These are phyloP conservation scores for Jatropha multifida DNA, from an alignment of 441 rosid species.

Conservation along the genomic window DNA sequence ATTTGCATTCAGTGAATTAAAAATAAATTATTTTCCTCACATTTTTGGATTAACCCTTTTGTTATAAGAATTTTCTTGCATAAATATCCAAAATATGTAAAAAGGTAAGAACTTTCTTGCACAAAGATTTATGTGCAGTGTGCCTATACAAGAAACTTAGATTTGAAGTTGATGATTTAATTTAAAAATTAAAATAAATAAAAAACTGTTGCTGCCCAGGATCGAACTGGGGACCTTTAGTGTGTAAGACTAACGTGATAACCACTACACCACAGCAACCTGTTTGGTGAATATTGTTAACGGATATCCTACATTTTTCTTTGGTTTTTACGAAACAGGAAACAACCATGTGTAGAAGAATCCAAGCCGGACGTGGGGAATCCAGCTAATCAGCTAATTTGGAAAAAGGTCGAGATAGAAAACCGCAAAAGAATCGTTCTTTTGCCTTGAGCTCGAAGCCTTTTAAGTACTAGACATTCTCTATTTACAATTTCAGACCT, in stretches of 20 bases:
- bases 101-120: background rate
- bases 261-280: slow-evolving; percentile 40
- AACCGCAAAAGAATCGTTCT: background rate
- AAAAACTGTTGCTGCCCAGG: slow-evolving; percentile 31
- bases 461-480: slow-evolving; percentile 18
- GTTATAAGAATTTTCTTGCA: background rate
- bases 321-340: background rate
- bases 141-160: too few species aligned
- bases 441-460: background rate
- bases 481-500: background rate
- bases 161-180: too few species aligned
- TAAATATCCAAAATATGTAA: background rate
- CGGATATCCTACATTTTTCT: background rate
- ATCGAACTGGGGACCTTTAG: slow-evolving; percentile 39
- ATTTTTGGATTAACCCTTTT: too few species aligned
- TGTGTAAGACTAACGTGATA: slow-evolving; percentile 39
- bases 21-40: too few species aligned
- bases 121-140: background rate
- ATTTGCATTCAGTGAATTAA: too few species aligned
- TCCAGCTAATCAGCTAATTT: slow-evolving; percentile 7
- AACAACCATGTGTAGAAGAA: background rate
- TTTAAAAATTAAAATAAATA: too few species aligned
- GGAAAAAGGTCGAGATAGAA: background rate
- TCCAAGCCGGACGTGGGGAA: background rate
- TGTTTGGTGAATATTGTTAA: rapidly evolving